Conservation (phyloP, 1,139 yeast species). For the Diutina neorugosa region DNA sequence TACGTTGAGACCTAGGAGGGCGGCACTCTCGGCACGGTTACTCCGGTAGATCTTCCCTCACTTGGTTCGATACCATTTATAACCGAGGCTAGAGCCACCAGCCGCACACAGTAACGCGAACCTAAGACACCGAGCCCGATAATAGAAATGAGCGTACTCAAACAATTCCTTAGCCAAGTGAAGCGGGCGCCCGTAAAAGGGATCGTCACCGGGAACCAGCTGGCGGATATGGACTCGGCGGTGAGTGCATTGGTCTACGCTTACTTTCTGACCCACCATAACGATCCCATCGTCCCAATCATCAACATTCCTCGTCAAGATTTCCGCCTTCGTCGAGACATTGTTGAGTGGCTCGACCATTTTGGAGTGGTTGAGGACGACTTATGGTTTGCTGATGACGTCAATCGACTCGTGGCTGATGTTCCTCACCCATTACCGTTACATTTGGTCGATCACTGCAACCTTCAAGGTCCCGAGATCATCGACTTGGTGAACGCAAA, state of each 20-base stretch:
- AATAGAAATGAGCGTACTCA: background rate
- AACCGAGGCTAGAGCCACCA: too few relatives aligned
- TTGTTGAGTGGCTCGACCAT: constrained; percentile 38
- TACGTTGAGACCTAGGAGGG: too few relatives aligned
- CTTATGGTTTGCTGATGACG: constrained; percentile 59
- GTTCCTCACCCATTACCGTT: constrained; percentile 19
- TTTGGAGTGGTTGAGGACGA: constrained; percentile 35
- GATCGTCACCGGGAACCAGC: constrained; percentile 75
- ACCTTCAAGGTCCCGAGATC: constrained; percentile 39
- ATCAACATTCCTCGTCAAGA: constrained; percentile 63
- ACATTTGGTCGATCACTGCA: constrained; percentile 75
- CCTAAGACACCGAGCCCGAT: too few relatives aligned
- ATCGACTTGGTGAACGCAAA: constrained; percentile 14
- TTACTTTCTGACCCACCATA: constrained; percentile 28
- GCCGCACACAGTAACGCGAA: background rate
- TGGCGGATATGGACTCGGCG: constrained; percentile 80
- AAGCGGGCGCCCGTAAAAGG: background rate
- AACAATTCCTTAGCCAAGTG: background rate
- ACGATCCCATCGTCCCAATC: constrained; percentile 40
- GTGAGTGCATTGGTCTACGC: constrained; percentile 64
- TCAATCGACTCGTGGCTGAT: constrained; percentile 14
- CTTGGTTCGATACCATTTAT: too few relatives aligned
- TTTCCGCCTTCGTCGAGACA: constrained; percentile 58
- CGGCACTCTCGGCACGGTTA: too few relatives aligned
- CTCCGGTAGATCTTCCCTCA: too few relatives aligned